Percentiles rank a stretch among this genome's conserved stretches.
phyloP scores from a whole-genome alignment of 192 early-diverging fungal genomes.

The Funneliformis geosporum region DNA sequence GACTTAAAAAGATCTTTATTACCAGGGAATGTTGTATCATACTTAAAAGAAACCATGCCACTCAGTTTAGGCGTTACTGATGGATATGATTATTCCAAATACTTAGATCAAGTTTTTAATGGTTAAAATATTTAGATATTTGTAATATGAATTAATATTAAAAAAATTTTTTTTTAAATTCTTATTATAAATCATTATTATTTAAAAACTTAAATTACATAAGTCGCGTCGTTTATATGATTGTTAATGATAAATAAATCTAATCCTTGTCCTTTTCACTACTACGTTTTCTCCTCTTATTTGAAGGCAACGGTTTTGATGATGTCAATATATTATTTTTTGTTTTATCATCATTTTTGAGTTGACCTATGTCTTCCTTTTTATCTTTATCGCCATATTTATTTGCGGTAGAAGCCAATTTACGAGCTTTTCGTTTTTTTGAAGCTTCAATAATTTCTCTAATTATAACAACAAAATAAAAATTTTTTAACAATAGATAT shows the following conservation, averaged over 20 bases:
- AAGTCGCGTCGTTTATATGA: too few relatives aligned
- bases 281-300: not conserved
- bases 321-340: not conserved
- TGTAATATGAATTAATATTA: too few relatives aligned
- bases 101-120: slow-evolving; percentile 65
- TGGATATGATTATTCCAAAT: slow-evolving; percentile 80
- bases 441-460: slow-evolving; percentile 45
- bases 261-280: not conserved
- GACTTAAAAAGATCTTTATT: slow-evolving; percentile 82
- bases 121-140: not conserved
- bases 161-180: too few relatives aligned
- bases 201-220: too few relatives aligned
- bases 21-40: slow-evolving; percentile 69
- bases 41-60: slow-evolving; percentile 79
- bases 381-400: not conserved
- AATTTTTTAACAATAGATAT: too few relatives aligned
- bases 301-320: not conserved
- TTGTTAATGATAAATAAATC: not conserved
- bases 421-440: slow-evolving; percentile 39
- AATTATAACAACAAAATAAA: not conserved
- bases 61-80: slow-evolving; percentile 47
- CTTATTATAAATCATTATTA: too few relatives aligned
- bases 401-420: not conserved
- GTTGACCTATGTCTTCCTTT: not conserved
- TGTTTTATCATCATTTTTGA: not conserved